Conservation (phyloP, 208 protist species). For the Leptomonas seymouri region DNA sequence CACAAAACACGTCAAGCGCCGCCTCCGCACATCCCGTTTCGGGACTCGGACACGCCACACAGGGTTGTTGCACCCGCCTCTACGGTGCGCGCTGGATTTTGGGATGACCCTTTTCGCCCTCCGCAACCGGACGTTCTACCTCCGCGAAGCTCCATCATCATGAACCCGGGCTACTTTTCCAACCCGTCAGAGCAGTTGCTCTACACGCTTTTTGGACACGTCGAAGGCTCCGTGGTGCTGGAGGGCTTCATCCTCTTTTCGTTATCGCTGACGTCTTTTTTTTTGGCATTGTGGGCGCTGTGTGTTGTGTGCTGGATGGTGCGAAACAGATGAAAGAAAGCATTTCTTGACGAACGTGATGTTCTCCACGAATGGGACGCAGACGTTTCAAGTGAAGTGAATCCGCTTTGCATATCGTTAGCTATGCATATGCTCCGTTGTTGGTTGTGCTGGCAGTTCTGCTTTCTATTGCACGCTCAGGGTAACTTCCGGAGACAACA, state of each 20-base stretch:
- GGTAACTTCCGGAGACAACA: no score
- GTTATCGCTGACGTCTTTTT: constrained; percentile 11
- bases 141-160: constrained; percentile 37
- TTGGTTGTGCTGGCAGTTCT: no score
- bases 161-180: constrained; percentile 67
- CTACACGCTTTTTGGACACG: constrained; percentile 38
- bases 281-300: constrained; percentile 21
- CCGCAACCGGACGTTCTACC: constrained; percentile 36
- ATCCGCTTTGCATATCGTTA: no score
- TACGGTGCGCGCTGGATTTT: constrained; percentile 23
- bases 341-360: no score
- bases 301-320: constrained; percentile 21
- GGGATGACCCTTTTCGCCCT: constrained; percentile 51
- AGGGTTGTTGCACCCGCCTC: constrained; percentile 19
- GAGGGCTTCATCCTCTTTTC: constrained; percentile 18
- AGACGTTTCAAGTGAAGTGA: no score
- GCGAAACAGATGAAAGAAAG: background rate
- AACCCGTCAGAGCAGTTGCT: constrained; percentile 30
- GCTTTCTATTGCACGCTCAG: no score
- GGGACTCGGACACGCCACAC: constrained; percentile 13
- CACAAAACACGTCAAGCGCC: constrained; percentile 8
- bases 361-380: no score
- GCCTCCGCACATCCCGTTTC: constrained; percentile 8
- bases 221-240: constrained; percentile 18
- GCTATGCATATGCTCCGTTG: no score